phyloP scores from a whole-genome alignment of 2,329 filamentous ascomycete species.

The Ceratocystis alfenasii region DNA sequence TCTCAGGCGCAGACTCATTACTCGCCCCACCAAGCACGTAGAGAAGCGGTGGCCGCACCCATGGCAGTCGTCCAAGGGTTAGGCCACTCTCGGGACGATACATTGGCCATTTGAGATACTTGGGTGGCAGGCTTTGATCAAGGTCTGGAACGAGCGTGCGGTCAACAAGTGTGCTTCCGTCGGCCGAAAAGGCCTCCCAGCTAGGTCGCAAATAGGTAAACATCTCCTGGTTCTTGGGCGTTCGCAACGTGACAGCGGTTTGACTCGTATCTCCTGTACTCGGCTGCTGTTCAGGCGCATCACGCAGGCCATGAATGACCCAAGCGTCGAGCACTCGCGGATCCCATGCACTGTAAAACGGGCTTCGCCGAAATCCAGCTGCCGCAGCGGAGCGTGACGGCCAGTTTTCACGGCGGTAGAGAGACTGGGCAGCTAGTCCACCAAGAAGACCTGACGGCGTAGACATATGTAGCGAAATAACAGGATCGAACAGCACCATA shows the following conservation, averaged over 20 bases:
- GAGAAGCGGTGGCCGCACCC: constrained; percentile 52
- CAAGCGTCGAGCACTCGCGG: constrained; percentile 62
- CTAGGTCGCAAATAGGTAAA: constrained; percentile 61
- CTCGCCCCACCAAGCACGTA: constrained; percentile 57
- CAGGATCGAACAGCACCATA: constrained; percentile 72
- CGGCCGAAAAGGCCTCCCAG: constrained; percentile 34
- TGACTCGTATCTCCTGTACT: not conserved
- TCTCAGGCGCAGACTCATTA: constrained; percentile 40
- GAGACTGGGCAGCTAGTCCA: constrained; percentile 46
- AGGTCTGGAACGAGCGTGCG: constrained; percentile 36
- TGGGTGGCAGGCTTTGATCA: constrained; percentile 30
- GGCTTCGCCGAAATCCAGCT: constrained; percentile 51
- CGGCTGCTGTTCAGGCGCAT: constrained; percentile 32
- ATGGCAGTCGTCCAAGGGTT: constrained; percentile 45
- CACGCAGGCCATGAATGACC: constrained; percentile 62
- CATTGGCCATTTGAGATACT: constrained; percentile 39
- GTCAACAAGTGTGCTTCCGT: constrained; percentile 33
- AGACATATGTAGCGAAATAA: constrained; percentile 45
- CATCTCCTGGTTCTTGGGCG: constrained; percentile 75
- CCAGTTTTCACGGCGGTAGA: constrained; percentile 68
- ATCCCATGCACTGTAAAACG: constrained; percentile 68
- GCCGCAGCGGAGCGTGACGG: constrained; percentile 59
- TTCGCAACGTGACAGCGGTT: constrained; percentile 56
- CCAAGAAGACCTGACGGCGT: constrained; percentile 20
- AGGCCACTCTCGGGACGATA: constrained; percentile 54